Conservation (phyloP, 2,329 filamentous ascomycete genomes). For the Stromatinia cepivora region DNA sequence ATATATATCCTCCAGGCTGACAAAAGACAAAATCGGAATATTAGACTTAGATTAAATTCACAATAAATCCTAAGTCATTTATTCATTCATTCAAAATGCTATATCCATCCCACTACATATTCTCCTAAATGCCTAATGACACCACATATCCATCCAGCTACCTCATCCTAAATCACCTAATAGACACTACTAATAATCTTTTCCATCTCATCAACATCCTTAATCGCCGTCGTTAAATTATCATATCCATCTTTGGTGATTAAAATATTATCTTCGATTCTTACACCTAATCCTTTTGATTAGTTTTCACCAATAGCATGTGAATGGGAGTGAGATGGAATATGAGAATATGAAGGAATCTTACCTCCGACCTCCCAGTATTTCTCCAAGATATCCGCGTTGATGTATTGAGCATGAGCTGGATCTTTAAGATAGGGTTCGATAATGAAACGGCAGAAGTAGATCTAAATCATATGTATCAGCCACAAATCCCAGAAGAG, state of each 20-base stretch:
- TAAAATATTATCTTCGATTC: conserved; percentile 70
- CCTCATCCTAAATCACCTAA: not conserved
- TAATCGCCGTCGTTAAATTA: conserved; percentile 71
- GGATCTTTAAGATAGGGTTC: conserved; percentile 74
- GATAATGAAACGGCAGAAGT: conserved; percentile 90
- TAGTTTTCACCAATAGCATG: not conserved
- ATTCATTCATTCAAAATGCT: no score
- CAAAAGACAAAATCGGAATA: no score
- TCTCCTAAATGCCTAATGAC: not conserved
- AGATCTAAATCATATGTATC: conserved; percentile 55
- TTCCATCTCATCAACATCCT: conserved; percentile 64
- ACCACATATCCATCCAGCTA: not conserved
- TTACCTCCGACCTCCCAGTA: conserved; percentile 76
- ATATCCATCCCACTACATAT: no score
- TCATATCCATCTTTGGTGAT: conserved; percentile 68
- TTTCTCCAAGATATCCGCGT: conserved; percentile 67
- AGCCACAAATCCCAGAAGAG: not conserved
- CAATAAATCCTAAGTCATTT: no score
- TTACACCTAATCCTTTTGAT: conserved; percentile 45
- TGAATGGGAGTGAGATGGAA: no score
- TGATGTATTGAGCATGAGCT: conserved; percentile 73
- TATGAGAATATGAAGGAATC: not conserved
- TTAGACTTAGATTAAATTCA: no score
- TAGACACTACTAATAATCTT: conserved; percentile 35
- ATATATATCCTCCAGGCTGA: no score